Evolutionary conservation across 2,329 filamentous ascomycete species (phyloP), one percentile per base, ranked within the genome.

Genomic region (Microcyclosporella mali): DNA sequence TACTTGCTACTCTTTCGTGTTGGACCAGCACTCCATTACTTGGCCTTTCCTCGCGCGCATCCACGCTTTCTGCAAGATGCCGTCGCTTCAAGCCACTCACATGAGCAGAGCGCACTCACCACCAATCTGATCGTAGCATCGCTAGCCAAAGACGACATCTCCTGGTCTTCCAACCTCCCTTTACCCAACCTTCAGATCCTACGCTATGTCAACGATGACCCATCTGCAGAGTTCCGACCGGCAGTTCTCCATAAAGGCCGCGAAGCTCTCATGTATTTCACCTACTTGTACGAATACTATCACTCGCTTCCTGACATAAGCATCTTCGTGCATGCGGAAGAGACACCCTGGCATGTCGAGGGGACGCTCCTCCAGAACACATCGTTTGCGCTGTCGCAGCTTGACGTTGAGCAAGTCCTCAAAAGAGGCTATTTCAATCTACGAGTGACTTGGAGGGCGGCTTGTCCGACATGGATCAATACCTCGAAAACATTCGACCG

Each of bases 191-290:
- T 53, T 11, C 36, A 42, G 12, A 36, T 55, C 15, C 28, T 51
- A 6, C 50, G 50, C n/a, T 55, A 55, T 38, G 33, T 53, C 33
- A 49, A 43, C 47, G 50, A 55, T 35, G 49, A 50, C 33, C 17
- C 33, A 6, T 41, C 32, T 4, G 50, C 50, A 2, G 3, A 42
- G 19, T 53, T 46, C 37, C 50, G 41, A 15, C 52, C 52, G 2
- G 34, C 41, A 2, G 16, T 41, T 6, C 10, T 36, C 4, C 30
- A 45, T 37, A 53, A 53, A 40, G 52, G 47, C 10, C 41, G 48
- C 10, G 52, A 55, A 40, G 50, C 52, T 2, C 27, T 55, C 9
- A 55, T 55, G 41, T 53, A 53, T 19, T 41, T 53, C n/a, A 53
- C 52, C 4, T 55, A 53, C 21, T 28, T 55, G 2, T 34, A 46